These are phyloP conservation scores for Antrodiella citrinella DNA, from an alignment of 768 basidiomycete species.

Conservation along the genomic window DNA sequence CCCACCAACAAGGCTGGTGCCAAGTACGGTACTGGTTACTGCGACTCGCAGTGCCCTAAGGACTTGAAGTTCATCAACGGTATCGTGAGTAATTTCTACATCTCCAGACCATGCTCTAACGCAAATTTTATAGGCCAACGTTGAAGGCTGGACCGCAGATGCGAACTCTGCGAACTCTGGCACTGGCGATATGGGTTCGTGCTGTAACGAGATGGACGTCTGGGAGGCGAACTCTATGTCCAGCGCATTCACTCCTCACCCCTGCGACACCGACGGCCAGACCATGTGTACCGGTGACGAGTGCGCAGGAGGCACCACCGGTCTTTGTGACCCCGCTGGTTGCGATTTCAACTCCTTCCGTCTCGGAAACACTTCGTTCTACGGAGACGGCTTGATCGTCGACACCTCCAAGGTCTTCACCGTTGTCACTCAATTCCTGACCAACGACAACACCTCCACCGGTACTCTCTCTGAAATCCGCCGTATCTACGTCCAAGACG, in stretches of 20 bases:
- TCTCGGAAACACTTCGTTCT: constrained; percentile 40
- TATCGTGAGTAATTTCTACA: constrained; percentile 25
- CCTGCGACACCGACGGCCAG: constrained; percentile 33
- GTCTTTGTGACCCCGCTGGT: constrained; percentile 46
- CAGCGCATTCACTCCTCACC: constrained; percentile 44
- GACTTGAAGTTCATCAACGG: constrained; percentile 50
- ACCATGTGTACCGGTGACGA: constrained; percentile 35
- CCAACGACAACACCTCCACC: constrained; percentile 33
- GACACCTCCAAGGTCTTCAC: constrained; percentile 45
- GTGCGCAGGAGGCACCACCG: constrained; percentile 27
- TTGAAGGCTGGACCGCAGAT: constrained; percentile 6
- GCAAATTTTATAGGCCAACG: neutral
- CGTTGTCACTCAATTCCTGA: constrained; percentile 52
- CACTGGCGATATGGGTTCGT: constrained; percentile 35
- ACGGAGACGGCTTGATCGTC: constrained; percentile 39
- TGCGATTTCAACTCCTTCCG: constrained; percentile 61
- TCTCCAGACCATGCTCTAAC: too few relatives aligned
- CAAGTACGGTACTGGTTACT: constrained; percentile 53
- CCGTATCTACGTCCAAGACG: constrained; percentile 47
- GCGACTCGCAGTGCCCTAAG: constrained; percentile 46
- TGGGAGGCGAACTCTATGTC: constrained; percentile 49
- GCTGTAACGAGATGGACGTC: constrained; percentile 52
- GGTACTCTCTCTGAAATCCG: constrained; percentile 46
- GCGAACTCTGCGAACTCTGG: constrained; percentile 36
- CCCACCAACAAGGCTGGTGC: constrained; percentile 47